Evolutionary conservation across 179 eudicot species (phyloP).

Genomic region (Dionaea muscipula): DNA sequence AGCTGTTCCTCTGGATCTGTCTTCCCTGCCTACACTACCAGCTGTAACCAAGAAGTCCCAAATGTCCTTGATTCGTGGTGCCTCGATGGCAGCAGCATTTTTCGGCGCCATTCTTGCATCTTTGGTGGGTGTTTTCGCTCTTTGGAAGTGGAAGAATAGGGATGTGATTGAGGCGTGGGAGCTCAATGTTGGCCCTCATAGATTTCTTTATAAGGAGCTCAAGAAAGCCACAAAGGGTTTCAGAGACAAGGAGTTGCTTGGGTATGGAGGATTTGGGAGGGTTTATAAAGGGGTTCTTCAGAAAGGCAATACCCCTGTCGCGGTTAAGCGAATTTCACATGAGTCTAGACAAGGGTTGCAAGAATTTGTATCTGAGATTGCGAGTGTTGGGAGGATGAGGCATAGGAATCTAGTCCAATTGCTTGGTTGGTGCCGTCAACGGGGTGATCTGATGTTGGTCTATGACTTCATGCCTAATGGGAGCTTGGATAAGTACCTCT

Average conservation of each 20-base stretch:
- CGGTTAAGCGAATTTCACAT: constrained; percentile 28
- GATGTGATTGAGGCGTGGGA: constrained; percentile 54
- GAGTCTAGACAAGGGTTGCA: constrained; percentile 52
- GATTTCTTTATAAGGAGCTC: constrained; percentile 34
- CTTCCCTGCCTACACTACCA: constrained; percentile 26
- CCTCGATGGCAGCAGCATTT: constrained; percentile 17
- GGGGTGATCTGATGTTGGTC: constrained; percentile 37
- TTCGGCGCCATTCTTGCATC: constrained; percentile 8
- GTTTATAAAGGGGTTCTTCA: constrained; percentile 59
- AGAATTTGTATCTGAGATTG: constrained; percentile 37
- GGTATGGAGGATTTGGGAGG: constrained; percentile 22
- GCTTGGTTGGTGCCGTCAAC: constrained; percentile 31
- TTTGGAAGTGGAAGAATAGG: constrained; percentile 22
- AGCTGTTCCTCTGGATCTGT: constrained; percentile 22
- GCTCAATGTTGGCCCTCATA: constrained; percentile 41
- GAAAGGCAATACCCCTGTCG: constrained; percentile 16
- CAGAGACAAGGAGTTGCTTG: constrained; percentile 22
- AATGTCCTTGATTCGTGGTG: constrained; percentile 9
- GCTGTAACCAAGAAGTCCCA: constrained; percentile 7
- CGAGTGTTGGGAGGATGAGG: constrained; percentile 29
- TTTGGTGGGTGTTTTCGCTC: constrained; percentile 6
- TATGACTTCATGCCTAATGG: constrained; percentile 76
- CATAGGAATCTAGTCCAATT: constrained; percentile 38
- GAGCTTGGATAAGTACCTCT: constrained; percentile 55
- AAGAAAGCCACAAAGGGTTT: constrained; percentile 48